Evolutionary conservation across 2,329 filamentous ascomycete species (phyloP), one percentile per base, ranked within the genome.

Genomic region (Fusarium coicis): DNA sequence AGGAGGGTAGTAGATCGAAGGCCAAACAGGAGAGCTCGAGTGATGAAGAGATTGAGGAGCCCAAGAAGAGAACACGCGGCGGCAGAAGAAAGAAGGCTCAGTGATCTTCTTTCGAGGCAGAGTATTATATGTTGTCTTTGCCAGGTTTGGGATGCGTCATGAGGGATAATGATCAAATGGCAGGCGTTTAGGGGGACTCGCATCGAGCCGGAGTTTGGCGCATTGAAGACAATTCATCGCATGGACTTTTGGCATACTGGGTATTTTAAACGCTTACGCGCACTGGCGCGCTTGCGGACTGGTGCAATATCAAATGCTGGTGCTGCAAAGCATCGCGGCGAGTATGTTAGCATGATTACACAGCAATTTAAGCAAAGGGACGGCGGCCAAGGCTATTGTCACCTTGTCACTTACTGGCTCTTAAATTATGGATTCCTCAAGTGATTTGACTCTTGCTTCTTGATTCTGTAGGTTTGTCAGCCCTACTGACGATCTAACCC

Each of bases 11-110:
- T 62, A 81, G 78, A 61, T 79, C 82, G 30, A 84, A 83, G 61
- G 82, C 81, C 58, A 88, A 88, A 78, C 81, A 80, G 5, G 88
- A 89, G 74, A 88, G 84, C 71, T 87, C 87, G 37, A 88, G 83
- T 64, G 86, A 88, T 39, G 86, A 87, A n/a, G 86, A 87, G 43
- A 79, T 79, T 15, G 87, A 86, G 67, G 87, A 86, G 67, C 81
- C 84, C 15, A 87, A 87, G 81, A 87, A 85, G 78, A 84, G 83
- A 77, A 83, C 81, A 57, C 81, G 81, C 62, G 84, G 82, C 42
- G 85, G 85, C 19, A 82, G 84, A 32, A 87, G 86, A 79, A 89
- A 87, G 84, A 89, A 87, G 81, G 80, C 78, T 52, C 68, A 74
- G 15, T 81, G 66, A 69, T 46, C 42, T n/a, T 43, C 30, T 59